Conservation (phyloP, 306 rosid genomes). For the Trifolium subterraneum region DNA sequence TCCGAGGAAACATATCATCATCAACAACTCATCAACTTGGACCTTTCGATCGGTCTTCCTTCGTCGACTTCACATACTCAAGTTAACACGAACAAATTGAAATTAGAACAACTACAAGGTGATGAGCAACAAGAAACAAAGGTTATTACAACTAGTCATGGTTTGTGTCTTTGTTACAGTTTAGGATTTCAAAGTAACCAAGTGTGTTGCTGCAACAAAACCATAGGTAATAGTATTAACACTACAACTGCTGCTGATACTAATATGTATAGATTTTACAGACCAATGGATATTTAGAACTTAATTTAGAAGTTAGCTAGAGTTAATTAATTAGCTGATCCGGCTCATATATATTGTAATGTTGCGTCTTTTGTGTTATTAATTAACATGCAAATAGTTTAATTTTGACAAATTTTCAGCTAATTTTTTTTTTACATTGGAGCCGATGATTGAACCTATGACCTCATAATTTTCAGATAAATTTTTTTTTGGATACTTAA, state of each 20-base stretch:
- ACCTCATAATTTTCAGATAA: too few species aligned
- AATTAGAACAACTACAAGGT: conserved; percentile 6
- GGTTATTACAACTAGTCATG: conserved; percentile 24
- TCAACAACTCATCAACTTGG: conserved; percentile 56
- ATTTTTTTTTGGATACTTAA: too few species aligned
- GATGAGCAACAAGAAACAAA: conserved; percentile 17
- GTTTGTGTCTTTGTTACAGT: conserved; percentile 54
- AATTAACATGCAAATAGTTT: background rate
- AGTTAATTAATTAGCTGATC: conserved; percentile 10
- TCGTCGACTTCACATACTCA: conserved; percentile 10
- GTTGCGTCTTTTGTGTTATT: background rate
- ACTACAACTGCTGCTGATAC: conserved; percentile 17
- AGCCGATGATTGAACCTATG: too few species aligned
- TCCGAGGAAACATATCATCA: conserved; percentile 42
- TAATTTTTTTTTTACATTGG: too few species aligned
- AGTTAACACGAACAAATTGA: conserved; percentile 16
- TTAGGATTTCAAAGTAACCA: conserved; percentile 56
- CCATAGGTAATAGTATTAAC: conserved; percentile 30
- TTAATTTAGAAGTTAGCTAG: background rate
- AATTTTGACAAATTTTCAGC: background rate
- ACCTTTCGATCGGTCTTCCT: conserved; percentile 67
- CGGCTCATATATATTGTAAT: conserved; percentile 1
- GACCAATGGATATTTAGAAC: conserved; percentile 50
- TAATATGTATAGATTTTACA: conserved; percentile 49
- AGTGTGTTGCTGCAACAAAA: conserved; percentile 52